These are phyloP conservation scores for Penicillium sp. DNA, from an alignment of 2,329 filamentous ascomycete genomes.

Conservation along the genomic window DNA sequence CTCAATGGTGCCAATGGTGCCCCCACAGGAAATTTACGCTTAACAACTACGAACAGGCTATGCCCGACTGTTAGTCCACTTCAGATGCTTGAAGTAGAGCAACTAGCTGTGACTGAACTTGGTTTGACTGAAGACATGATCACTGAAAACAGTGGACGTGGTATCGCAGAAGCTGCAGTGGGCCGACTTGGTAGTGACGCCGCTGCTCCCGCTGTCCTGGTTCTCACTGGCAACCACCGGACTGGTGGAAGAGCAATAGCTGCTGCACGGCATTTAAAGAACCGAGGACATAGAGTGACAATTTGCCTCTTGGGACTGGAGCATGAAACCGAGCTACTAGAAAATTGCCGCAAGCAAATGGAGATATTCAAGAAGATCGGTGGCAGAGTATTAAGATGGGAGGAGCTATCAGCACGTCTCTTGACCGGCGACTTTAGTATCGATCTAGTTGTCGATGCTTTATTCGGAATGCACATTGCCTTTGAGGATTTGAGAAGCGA, in stretches of 20 bases:
- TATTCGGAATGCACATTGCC: slow-evolving; percentile 79
- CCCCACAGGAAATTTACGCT: slow-evolving; percentile 44
- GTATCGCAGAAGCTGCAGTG: slow-evolving; percentile 75
- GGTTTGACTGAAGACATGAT: slow-evolving; percentile 86
- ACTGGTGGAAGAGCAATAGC: slow-evolving; percentile 80
- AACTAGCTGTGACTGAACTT: slow-evolving; percentile 81
- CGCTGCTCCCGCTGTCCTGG: slow-evolving; percentile 58
- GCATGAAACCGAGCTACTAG: slow-evolving; percentile 73
- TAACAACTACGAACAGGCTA: slow-evolving; percentile 51
- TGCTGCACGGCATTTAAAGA: slow-evolving; percentile 79
- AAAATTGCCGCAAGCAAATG: slow-evolving; percentile 75
- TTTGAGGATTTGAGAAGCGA: slow-evolving; percentile 84
- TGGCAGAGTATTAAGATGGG: slow-evolving; percentile 64
- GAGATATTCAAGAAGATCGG: slow-evolving; percentile 81
- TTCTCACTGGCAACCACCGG: slow-evolving; percentile 94
- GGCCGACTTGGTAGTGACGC: slow-evolving; percentile 60
- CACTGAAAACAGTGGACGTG: slow-evolving; percentile 83
- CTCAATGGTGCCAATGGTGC: slow-evolving; percentile 33
- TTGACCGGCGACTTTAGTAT: slow-evolving; percentile 59
- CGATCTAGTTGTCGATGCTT: slow-evolving; percentile 80
- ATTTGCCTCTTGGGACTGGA: slow-evolving; percentile 83
- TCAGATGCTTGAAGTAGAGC: slow-evolving; percentile 89
- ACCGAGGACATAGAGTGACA: slow-evolving; percentile 75
- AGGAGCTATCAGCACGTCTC: slow-evolving; percentile 50
- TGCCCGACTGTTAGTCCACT: slow-evolving; percentile 63